These are phyloP conservation scores for Tricholoma sp. DNA, from an alignment of 768 basidiomycete species.

Conservation along the genomic window DNA sequence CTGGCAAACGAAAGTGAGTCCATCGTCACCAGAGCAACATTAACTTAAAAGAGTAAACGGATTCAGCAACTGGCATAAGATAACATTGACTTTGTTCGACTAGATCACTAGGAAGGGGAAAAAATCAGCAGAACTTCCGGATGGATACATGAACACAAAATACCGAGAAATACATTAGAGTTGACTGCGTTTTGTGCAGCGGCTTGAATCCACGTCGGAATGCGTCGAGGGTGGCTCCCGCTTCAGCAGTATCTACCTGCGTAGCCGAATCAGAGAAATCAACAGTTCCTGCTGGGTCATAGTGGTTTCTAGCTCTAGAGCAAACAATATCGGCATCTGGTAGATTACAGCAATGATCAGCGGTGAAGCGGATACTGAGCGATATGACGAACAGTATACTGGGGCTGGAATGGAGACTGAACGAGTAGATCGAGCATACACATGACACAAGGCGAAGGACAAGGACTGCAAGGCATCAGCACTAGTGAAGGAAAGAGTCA, in stretches of 20 bases:
- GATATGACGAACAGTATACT: constrained; percentile 58
- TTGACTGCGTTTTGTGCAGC: constrained; percentile 43
- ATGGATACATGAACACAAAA: constrained; percentile 6
- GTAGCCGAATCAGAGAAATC: constrained; percentile 61
- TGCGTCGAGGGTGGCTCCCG: constrained; percentile 37
- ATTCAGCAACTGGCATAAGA: not conserved
- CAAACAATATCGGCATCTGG: constrained; percentile 40
- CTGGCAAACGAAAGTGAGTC: not conserved
- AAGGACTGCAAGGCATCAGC: constrained; percentile 59
- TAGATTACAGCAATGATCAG: not conserved
- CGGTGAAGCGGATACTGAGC: not conserved
- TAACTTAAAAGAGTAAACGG: not conserved
- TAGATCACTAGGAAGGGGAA: not conserved
- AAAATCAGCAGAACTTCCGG: not conserved
- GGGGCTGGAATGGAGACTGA: constrained; percentile 82
- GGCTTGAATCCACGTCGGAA: constrained; percentile 54
- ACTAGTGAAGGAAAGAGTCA: constrained; percentile 20
- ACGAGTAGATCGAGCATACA: constrained; percentile 69
- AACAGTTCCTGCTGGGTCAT: constrained; percentile 53
- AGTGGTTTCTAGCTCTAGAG: constrained; percentile 76
- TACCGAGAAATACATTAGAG: constrained; percentile 59
- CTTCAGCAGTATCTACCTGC: constrained; percentile 35
- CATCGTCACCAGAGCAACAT: no score
- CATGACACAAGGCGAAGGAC: constrained; percentile 56
- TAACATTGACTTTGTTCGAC: not conserved